Evolutionary conservation across 1,284 basidiomycete species (phyloP).

Genomic region (Microbotryum silenes-acaulis): DNA sequence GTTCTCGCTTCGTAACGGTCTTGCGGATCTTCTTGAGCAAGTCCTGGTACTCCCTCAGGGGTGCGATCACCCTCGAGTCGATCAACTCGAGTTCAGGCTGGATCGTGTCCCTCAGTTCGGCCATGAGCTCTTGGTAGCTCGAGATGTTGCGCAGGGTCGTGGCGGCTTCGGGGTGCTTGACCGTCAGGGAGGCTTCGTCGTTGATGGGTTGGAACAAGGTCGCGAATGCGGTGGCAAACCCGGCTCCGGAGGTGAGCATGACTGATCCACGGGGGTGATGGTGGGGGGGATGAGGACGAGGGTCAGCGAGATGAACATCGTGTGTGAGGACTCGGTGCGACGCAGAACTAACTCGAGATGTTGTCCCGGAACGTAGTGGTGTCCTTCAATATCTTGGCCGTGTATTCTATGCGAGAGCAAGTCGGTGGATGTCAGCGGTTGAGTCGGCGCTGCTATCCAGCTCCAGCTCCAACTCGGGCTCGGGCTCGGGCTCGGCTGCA

Average conservation of each 20-base stretch:
- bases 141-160: slow-evolving; percentile 72
- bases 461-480: no score
- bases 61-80: slow-evolving; percentile 73
- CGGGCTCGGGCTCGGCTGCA: no score
- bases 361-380: slow-evolving; percentile 77
- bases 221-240: slow-evolving; percentile 68
- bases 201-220: slow-evolving; percentile 69
- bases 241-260: slow-evolving; percentile 68
- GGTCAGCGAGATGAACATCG: neutral
- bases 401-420: slow-evolving; percentile 71
- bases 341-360: slow-evolving; percentile 55
- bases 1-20: slow-evolving; percentile 90
- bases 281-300: neutral
- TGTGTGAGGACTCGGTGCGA: neutral
- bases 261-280: slow-evolving; percentile 44
- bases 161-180: slow-evolving; percentile 67
- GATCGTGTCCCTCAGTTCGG: slow-evolving; percentile 65
- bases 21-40: slow-evolving; percentile 87
- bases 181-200: slow-evolving; percentile 49
- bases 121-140: slow-evolving; percentile 64
- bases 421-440: neutral
- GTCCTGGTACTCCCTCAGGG: slow-evolving; percentile 78
- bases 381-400: slow-evolving; percentile 88
- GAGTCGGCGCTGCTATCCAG: neutral
- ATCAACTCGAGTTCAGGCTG: slow-evolving; percentile 92